phyloP scores from a whole-genome alignment of 352 stramenopile genomes.

The Thalassiosira delicatula region DNA sequence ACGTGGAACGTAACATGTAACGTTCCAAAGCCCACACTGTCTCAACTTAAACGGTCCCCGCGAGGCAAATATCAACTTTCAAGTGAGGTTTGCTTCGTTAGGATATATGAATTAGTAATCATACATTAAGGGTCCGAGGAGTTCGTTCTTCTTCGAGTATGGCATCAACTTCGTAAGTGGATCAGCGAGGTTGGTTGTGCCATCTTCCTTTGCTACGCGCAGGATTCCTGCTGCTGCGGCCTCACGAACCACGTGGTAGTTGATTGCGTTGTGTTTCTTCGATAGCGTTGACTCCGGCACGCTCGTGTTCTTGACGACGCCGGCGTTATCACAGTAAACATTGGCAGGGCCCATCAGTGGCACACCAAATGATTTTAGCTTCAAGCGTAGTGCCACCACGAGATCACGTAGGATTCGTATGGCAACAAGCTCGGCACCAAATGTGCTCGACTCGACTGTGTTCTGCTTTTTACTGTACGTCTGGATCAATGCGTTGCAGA shows the following conservation, averaged over 20 bases:
- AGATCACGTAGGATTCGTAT: slow-evolving; percentile 59
- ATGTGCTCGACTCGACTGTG: slow-evolving; percentile 63
- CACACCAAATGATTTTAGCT: slow-evolving; percentile 66
- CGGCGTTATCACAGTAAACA: slow-evolving; percentile 64
- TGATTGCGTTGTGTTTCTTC: slow-evolving; percentile 72
- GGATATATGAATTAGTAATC: background rate
- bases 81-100: background rate
- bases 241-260: slow-evolving; percentile 61
- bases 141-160: slow-evolving; percentile 18
- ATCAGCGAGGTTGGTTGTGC: slow-evolving; percentile 60
- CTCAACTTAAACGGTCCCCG: background rate
- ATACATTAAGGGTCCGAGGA: background rate
- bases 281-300: slow-evolving; percentile 56
- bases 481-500: background rate
- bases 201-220: slow-evolving; percentile 55
- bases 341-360: slow-evolving; percentile 48
- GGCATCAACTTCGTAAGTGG: slow-evolving; percentile 63
- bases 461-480: slow-evolving; percentile 63
- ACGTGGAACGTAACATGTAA: too few relatives aligned
- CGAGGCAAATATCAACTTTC: background rate
- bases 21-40: background rate
- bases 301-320: slow-evolving; percentile 58
- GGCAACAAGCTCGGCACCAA: slow-evolving; percentile 61
- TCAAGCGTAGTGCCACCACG: slow-evolving; percentile 60
- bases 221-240: slow-evolving; percentile 54